phyloP scores from a whole-genome alignment of 331 rosid species.

The Quercus tomentella region DNA sequence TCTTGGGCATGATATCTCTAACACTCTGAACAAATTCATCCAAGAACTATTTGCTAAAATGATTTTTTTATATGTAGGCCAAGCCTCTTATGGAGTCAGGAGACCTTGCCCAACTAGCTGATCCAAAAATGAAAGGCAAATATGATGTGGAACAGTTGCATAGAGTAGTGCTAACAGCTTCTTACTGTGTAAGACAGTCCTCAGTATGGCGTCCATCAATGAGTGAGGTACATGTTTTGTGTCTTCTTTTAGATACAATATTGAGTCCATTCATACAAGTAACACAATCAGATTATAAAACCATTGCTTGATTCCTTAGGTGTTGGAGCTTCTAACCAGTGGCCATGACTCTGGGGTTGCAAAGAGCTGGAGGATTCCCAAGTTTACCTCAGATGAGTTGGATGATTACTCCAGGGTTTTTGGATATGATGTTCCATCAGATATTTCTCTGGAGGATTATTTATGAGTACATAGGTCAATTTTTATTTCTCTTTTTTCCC shows the following conservation, averaged over 20 bases:
- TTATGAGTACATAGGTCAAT: conserved; percentile 25
- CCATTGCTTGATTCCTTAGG: conserved; percentile 28
- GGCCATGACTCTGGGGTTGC: conserved; percentile 53
- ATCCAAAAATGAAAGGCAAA: conserved; percentile 64
- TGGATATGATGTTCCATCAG: conserved; percentile 71
- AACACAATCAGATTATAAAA: background rate
- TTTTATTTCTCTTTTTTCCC: background rate
- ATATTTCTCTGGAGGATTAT: conserved; percentile 56
- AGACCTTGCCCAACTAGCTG: conserved; percentile 59
- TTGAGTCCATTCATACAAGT: no score
- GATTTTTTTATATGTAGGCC: conserved; percentile 39
- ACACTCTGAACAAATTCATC: background rate
- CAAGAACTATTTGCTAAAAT: background rate
- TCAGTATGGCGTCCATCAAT: conserved; percentile 75
- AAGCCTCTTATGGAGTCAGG: conserved; percentile 84
- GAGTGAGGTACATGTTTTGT: conserved; percentile 51
- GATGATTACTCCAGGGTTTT: conserved; percentile 87
- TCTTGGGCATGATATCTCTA: no score
- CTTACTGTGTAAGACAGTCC: conserved; percentile 79
- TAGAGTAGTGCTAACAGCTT: conserved; percentile 65
- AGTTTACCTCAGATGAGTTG: conserved; percentile 66
- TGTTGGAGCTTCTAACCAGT: conserved; percentile 58
- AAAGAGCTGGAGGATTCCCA: conserved; percentile 64
- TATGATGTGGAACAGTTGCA: conserved; percentile 64
- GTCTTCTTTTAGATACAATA: background rate